phyloP scores from a whole-genome alignment of 176 grass and related monocot species.

The Zoysia pacifica region DNA sequence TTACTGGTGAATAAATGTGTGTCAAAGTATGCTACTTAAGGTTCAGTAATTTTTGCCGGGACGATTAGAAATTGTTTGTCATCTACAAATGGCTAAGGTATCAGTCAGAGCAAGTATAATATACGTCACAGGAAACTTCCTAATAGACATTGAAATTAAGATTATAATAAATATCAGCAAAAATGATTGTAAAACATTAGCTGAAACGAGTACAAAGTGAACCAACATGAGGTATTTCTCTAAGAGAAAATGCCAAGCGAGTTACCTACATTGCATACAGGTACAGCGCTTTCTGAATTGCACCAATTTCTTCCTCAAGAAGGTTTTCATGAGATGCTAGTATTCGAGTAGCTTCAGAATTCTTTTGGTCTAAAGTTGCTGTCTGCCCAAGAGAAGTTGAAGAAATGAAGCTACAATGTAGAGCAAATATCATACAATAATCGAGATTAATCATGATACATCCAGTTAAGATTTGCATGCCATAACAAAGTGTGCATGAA shows the following conservation, averaged over 20 bases:
- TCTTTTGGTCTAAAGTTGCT: conserved; percentile 68
- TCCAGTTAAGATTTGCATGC: neutral
- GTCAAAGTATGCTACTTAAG: neutral
- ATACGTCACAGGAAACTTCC: neutral
- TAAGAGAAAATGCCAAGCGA: conserved; percentile 3
- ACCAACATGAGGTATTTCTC: neutral
- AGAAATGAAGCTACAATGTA: neutral
- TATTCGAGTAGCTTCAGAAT: conserved; percentile 67
- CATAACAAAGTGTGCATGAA: neutral
- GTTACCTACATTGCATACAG: conserved; percentile 73
- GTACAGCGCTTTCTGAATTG: conserved; percentile 63
- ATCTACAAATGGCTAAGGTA: neutral
- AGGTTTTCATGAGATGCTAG: conserved; percentile 60
- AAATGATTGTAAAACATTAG: neutral
- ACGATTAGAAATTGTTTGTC: neutral
- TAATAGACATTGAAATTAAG: neutral
- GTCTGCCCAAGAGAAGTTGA: conserved; percentile 39
- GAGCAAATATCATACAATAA: neutral
- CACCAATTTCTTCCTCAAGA: conserved; percentile 69
- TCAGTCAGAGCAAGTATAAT: neutral
- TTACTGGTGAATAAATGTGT: neutral
- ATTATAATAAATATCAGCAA: neutral
- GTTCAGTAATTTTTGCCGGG: neutral
- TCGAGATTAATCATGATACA: neutral
- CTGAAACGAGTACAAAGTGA: neutral